Evolutionary conservation across 345 rosid species (phyloP).

Genomic region (Bruguiera sexangula): DNA sequence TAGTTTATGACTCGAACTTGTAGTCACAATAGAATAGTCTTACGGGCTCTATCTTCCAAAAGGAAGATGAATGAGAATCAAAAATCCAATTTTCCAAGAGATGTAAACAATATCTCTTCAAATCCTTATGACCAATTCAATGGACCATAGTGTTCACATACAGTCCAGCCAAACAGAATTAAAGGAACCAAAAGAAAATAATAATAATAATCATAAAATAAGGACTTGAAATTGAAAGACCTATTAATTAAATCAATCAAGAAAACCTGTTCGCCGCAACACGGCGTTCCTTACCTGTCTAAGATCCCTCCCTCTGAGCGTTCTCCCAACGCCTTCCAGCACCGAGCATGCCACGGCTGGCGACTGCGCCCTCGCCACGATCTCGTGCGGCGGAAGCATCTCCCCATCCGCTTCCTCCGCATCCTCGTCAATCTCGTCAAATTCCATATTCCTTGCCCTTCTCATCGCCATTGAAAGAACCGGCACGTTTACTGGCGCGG

Average conservation of each 20-base stretch:
- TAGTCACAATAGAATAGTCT: too few species aligned
- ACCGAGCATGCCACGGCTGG: slow-evolving; percentile 60
- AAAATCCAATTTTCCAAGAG: too few species aligned
- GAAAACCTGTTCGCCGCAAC: slow-evolving; percentile 74
- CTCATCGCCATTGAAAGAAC: slow-evolving; percentile 31
- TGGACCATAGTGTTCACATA: too few species aligned
- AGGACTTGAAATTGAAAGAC: background rate
- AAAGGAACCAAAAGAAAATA: background rate
- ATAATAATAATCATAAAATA: background rate
- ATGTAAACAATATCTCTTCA: too few species aligned
- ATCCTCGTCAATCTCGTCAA: slow-evolving; percentile 46
- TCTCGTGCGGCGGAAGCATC: slow-evolving; percentile 89
- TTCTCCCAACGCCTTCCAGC: slow-evolving; percentile 84
- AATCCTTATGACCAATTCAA: too few species aligned
- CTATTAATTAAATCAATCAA: slow-evolving; percentile 44
- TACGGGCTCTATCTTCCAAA: too few species aligned
- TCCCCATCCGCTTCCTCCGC: slow-evolving; percentile 49
- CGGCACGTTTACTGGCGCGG: slow-evolving; percentile 83
- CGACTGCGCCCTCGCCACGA: slow-evolving; percentile 67
- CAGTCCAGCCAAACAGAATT: background rate
- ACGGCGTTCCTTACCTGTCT: slow-evolving; percentile 80
- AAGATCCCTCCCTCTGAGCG: slow-evolving; percentile 88
- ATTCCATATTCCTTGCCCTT: slow-evolving; percentile 32
- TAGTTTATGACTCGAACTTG: too few species aligned
- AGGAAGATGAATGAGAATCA: too few species aligned